Conservation (phyloP, 345 rosid genomes). For the Aquilaria sinensis region DNA sequence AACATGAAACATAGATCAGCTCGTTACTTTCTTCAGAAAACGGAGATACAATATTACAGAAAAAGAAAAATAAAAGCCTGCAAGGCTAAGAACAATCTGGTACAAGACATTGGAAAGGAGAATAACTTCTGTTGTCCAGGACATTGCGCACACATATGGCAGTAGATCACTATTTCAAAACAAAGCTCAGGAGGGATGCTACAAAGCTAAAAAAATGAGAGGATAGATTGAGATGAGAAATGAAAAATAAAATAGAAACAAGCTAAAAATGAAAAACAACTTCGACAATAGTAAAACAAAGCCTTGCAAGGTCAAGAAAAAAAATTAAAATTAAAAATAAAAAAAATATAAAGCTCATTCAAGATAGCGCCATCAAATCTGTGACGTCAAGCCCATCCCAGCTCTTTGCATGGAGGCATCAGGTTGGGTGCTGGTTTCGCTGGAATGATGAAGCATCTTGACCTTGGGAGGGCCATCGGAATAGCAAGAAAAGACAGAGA, state of each 20-base stretch:
- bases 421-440: neutral
- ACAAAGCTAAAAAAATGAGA: neutral
- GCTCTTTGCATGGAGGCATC: neutral
- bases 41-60: too few species aligned
- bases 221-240: neutral
- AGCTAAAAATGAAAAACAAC: neutral
- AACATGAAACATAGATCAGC: too few species aligned
- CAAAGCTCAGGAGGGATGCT: slow-evolving; percentile 42
- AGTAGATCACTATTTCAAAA: neutral
- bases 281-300: neutral
- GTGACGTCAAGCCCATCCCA: neutral
- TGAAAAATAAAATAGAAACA: neutral
- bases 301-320: slow-evolving; percentile 84
- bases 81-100: too few species aligned
- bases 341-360: slow-evolving; percentile 38
- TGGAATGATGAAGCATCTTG: slow-evolving; percentile 12
- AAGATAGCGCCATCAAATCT: slow-evolving; percentile 38
- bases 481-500: slow-evolving; percentile 6
- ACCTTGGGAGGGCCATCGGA: neutral
- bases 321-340: neutral
- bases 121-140: too few species aligned
- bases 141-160: too few species aligned
- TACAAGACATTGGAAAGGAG: too few species aligned
- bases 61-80: too few species aligned
- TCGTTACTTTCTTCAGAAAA: too few species aligned